A percentile compares a stretch with the other conserved stretches of the same genome.
These are phyloP conservation scores for Amaranthus hypochondriacus DNA, from an alignment of 148 eudicot species.

Conservation along the genomic window DNA sequence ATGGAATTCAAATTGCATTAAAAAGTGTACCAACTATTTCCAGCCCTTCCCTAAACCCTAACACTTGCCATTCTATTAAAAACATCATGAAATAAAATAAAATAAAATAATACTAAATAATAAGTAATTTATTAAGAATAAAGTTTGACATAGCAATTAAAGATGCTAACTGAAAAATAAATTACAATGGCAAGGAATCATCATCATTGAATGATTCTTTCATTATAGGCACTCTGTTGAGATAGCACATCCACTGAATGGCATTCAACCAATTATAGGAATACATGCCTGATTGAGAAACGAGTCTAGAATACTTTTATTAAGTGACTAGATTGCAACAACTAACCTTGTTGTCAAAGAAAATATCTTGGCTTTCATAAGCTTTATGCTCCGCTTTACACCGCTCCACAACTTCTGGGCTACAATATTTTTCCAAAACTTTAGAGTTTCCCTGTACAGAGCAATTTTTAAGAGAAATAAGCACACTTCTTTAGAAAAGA, in stretches of 20 bases:
- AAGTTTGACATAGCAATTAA: too few relatives aligned
- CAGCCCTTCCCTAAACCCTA: too few relatives aligned
- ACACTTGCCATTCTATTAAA: too few relatives aligned
- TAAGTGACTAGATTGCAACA: conserved; percentile 8
- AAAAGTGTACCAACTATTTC: too few relatives aligned
- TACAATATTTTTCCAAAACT: conserved; percentile 66
- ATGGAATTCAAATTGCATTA: too few relatives aligned
- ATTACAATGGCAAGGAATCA: too few relatives aligned
- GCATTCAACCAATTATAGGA: too few relatives aligned
- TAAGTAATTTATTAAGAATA: too few relatives aligned
- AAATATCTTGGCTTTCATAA: conserved; percentile 56
- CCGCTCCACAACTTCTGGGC: conserved; percentile 70
- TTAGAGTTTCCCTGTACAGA: conserved; percentile 55
- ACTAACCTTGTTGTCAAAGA: conserved; percentile 86
- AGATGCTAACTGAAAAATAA: too few relatives aligned
- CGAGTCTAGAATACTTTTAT: background rate
- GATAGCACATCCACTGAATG: background rate
- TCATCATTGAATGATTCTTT: background rate
- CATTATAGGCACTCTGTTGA: background rate
- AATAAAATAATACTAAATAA: too few relatives aligned
- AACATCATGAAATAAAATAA: too few relatives aligned
- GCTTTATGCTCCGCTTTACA: conserved; percentile 81
- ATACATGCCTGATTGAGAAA: background rate
- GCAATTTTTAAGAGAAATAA: conserved; percentile 5
- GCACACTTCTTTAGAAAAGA: background rate